These are phyloP conservation scores for Angophora floribunda DNA, from an alignment of 345 rosid species.

Conservation along the genomic window DNA sequence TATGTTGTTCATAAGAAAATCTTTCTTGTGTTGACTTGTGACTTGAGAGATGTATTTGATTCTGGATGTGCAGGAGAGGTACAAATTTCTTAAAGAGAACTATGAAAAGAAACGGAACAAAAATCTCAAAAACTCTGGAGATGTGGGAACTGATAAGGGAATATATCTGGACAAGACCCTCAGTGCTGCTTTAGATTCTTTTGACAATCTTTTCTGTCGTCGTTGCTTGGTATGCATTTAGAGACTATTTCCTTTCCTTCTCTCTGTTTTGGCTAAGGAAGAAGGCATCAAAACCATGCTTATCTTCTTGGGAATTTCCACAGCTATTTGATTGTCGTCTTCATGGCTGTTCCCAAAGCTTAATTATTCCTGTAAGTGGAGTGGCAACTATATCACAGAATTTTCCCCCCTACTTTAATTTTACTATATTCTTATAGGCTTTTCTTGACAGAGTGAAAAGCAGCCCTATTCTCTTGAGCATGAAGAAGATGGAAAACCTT, in stretches of 20 bases:
- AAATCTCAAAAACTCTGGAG: constrained; percentile 25
- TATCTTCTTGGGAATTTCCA: constrained; percentile 9
- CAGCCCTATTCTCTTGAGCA: constrained; percentile 67
- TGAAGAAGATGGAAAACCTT: constrained; percentile 83
- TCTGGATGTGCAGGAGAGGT: constrained; percentile 62
- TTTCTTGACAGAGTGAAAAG: constrained; percentile 75
- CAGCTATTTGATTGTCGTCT: constrained; percentile 98
- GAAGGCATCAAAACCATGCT: constrained; percentile 2
- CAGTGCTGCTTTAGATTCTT: constrained; percentile 89
- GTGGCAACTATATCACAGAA: background rate
- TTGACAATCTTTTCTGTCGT: constrained; percentile 97
- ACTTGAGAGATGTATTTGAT: background rate
- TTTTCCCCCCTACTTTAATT: background rate
- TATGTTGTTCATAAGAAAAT: background rate
- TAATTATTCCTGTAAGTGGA: constrained; percentile 74
- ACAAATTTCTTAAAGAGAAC: constrained; percentile 50
- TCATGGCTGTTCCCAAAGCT: constrained; percentile 94
- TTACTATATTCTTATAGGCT: constrained; percentile 10
- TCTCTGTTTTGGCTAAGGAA: background rate
- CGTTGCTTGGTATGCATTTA: constrained; percentile 75
- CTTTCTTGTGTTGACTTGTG: background rate
- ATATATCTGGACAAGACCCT: constrained; percentile 73
- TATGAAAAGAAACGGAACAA: constrained; percentile 18
- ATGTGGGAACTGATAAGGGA: constrained; percentile 39
- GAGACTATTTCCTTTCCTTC: background rate